Conservation (phyloP, 2,329 filamentous ascomycete genomes). For the Phaeomoniella chlamydospora region DNA sequence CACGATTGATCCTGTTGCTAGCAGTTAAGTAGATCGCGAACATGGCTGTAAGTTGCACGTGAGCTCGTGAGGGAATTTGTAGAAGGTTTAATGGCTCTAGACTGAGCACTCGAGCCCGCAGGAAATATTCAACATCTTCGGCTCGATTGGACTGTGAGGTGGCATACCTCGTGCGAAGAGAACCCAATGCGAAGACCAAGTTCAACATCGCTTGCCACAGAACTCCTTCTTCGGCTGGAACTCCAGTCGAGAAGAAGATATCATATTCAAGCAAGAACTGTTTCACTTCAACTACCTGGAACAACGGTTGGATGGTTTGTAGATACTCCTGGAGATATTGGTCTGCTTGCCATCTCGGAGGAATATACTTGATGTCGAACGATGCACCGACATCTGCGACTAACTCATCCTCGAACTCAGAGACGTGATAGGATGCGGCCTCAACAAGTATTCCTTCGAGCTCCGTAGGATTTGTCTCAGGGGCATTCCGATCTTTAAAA, state of each 20-base stretch:
- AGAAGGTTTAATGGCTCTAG: slow-evolving; percentile 13
- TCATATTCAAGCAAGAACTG: slow-evolving; percentile 18
- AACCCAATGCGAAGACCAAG: slow-evolving; percentile 24
- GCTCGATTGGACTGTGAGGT: slow-evolving; percentile 5
- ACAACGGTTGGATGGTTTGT: slow-evolving; percentile 20
- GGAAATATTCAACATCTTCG: slow-evolving; percentile 19
- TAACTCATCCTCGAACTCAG: slow-evolving; percentile 12
- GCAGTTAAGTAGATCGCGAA: slow-evolving; percentile 22
- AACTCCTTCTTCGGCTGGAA: slow-evolving; percentile 6
- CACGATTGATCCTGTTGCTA: slow-evolving; percentile 22
- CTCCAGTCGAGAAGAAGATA: slow-evolving; percentile 11
- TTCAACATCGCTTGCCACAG: slow-evolving; percentile 24
- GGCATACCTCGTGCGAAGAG: slow-evolving; percentile 13
- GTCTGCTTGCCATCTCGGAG: slow-evolving; percentile 15
- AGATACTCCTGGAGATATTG: slow-evolving; percentile 20
- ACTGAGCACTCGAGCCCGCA: slow-evolving; percentile 17
- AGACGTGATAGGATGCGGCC: slow-evolving; percentile 20
- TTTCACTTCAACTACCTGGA: slow-evolving; percentile 21
- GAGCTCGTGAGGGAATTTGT: slow-evolving; percentile 18
- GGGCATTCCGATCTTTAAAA: slow-evolving; percentile 1
- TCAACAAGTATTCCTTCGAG: slow-evolving; percentile 8
- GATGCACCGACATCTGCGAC: slow-evolving; percentile 11
- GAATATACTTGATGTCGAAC: slow-evolving; percentile 19
- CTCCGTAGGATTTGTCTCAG: slow-evolving; percentile 2
- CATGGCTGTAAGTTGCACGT: slow-evolving; percentile 21